Percentiles rank a stretch among this genome's conserved stretches.
Conservation (phyloP, 306 rosid species). For the Rosa chinensis region DNA sequence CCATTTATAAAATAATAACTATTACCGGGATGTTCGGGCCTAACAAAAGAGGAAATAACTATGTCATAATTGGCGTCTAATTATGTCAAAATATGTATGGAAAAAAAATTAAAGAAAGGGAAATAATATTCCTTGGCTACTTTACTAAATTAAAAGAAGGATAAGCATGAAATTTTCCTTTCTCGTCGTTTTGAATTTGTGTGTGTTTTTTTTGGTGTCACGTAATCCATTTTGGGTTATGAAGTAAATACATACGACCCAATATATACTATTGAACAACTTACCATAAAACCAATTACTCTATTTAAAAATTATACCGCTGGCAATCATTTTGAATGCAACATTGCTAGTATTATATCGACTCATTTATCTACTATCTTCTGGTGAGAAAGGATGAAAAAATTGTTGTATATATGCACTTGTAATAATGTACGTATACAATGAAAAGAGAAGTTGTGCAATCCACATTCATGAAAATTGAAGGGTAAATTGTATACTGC, state of each 20-base stretch:
- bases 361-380: no score
- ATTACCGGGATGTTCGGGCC: neutral
- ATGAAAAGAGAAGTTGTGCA: no score
- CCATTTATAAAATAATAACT: neutral
- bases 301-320: neutral
- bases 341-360: no score
- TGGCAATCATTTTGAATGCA: neutral
- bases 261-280: no score
- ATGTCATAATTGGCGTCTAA: neutral
- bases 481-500: no score
- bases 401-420: no score
- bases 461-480: no score
- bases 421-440: no score
- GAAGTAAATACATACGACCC: neutral
- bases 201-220: neutral
- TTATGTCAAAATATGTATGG: neutral
- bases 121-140: neutral
- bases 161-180: neutral
- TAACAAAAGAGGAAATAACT: neutral
- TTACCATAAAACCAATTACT: neutral
- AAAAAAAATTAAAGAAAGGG: neutral
- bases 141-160: neutral
- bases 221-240: neutral
- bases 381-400: no score
- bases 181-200: neutral